Evolutionary conservation across 2,329 filamentous ascomycete species (phyloP), one percentile per base, ranked within the genome.

Genomic region (Microdochium bolleyi): DNA sequence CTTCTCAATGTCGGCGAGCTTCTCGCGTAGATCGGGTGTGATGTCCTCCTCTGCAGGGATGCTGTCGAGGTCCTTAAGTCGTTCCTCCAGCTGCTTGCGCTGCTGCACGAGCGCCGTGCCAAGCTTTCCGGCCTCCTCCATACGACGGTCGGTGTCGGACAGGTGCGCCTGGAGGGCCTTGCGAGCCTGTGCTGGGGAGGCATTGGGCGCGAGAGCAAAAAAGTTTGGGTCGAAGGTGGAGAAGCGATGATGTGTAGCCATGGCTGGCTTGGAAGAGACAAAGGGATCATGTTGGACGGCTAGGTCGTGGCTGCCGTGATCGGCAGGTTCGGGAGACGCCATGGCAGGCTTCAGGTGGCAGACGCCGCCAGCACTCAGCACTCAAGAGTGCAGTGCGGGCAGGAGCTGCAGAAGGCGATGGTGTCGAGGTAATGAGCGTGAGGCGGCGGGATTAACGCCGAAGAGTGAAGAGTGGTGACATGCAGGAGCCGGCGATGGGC

Each of bases 131-230:
- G 92, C 89, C 67, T 97, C 92, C 63, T 95, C 88, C 57, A 99
- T 85, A 54, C 92, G 84, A 54, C 91, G 86, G 63, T 96, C 90
- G 1, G 92, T 96, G 69, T 99, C 94, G 57, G 88, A 85, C 49
- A 99, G 79, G 70, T 97, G 94, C 51, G 92, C 90, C 69, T 96
- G 87, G 48, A 99, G 77, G 48, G 91, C 91, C 59, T 88, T 86
- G 70, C 89, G 95, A 41, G 91, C 89, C 65, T 96, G 91, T 52
- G 84, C 83, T 10, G 92, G 90, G 1, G 92, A 96, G 25, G 88
- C 73, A 52, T 73, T 75, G n/a, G 89, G 82, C 59, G 88, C 88
- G 22, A 92, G 75, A 37, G 85, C 85, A 67, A 95, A 92, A 25
- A 89, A 73, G 51, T 92, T 84, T 49, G 83, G 82, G 68, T 96